Percentiles rank a stretch among this genome's conserved stretches.
Conservation (phyloP, 345 rosid species). For the Heritiera littoralis region DNA sequence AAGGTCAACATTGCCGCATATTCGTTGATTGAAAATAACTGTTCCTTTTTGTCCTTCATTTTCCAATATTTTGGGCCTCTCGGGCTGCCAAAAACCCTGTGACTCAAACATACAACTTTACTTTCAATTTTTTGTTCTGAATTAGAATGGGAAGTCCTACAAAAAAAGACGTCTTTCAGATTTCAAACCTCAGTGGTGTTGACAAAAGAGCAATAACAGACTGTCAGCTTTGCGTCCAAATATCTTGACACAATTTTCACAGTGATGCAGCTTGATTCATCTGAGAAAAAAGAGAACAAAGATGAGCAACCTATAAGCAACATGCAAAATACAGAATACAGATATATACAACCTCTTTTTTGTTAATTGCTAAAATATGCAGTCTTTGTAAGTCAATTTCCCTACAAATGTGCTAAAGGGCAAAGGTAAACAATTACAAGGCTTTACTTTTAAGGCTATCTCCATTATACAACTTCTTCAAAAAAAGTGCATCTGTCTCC, state of each 20-base stretch:
- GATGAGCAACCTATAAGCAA: conserved; percentile 22
- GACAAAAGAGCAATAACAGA: conserved; percentile 58
- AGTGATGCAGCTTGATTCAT: conserved; percentile 40
- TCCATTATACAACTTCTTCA: conserved; percentile 45
- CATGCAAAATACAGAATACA: conserved; percentile 4
- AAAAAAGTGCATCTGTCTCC: conserved; percentile 52
- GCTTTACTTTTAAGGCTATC: conserved; percentile 38
- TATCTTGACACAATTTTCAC: conserved; percentile 64
- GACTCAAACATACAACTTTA: conserved; percentile 21
- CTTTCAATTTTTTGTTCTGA: background rate
- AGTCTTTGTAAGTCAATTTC: background rate
- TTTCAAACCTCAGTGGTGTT: conserved; percentile 54
- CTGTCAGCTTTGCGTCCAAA: conserved; percentile 75
- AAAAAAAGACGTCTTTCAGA: background rate
- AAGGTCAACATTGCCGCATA: conserved; percentile 72
- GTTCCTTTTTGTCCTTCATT: conserved; percentile 42
- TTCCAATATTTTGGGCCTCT: conserved; percentile 28
- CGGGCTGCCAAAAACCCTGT: conserved; percentile 41
- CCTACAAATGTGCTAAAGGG: conserved; percentile 5
- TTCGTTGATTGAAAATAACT: conserved; percentile 71
- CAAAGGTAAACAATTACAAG: background rate
- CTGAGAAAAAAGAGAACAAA: conserved; percentile 39
- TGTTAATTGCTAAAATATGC: conserved; percentile 8
- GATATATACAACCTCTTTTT: background rate
- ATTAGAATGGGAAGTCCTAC: background rate